These are phyloP conservation scores for Coemansia asiatica DNA, from an alignment of 192 early-diverging fungal species.

Conservation along the genomic window DNA sequence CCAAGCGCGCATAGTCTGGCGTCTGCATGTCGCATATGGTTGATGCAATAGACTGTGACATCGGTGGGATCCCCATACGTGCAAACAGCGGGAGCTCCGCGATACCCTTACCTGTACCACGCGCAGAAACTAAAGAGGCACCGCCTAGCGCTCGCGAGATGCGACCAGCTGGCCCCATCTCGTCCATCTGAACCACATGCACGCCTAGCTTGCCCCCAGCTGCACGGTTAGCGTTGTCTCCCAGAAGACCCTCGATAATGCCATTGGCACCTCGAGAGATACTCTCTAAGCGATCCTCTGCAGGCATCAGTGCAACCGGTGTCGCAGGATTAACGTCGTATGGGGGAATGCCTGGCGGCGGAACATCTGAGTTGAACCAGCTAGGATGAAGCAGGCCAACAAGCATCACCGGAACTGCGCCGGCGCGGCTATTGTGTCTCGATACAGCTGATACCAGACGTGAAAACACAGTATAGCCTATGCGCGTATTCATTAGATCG, in stretches of 20 bases:
- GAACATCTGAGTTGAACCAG: constrained; percentile 39
- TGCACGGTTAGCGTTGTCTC: constrained; percentile 9
- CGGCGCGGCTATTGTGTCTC: constrained; percentile 18
- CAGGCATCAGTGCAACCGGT: constrained; percentile 38
- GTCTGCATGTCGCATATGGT: constrained; percentile 34
- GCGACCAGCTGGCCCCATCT: background rate
- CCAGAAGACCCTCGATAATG: constrained; percentile 29
- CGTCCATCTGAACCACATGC: constrained; percentile 34
- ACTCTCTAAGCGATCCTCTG: constrained; percentile 14
- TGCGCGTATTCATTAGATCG: constrained; percentile 51
- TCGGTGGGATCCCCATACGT: constrained; percentile 43
- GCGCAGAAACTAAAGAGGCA: background rate
- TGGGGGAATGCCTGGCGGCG: constrained; percentile 50
- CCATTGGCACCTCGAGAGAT: constrained; percentile 16
- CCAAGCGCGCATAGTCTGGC: constrained; percentile 4
- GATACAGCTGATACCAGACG: constrained; percentile 23
- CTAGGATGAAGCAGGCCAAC: constrained; percentile 53
- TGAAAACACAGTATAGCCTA: constrained; percentile 52
- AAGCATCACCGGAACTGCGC: constrained; percentile 20
- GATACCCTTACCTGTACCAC: background rate
- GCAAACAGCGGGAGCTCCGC: constrained; percentile 47
- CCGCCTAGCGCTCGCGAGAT: constrained; percentile 16
- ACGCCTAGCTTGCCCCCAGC: constrained; percentile 23
- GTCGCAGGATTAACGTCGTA: constrained; percentile 50
- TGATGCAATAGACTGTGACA: constrained; percentile 2